A percentile compares a stretch with the other conserved stretches of the same genome.
Conservation (phyloP, 768 basidiomycete genomes). For the Termitomyces sp. region DNA sequence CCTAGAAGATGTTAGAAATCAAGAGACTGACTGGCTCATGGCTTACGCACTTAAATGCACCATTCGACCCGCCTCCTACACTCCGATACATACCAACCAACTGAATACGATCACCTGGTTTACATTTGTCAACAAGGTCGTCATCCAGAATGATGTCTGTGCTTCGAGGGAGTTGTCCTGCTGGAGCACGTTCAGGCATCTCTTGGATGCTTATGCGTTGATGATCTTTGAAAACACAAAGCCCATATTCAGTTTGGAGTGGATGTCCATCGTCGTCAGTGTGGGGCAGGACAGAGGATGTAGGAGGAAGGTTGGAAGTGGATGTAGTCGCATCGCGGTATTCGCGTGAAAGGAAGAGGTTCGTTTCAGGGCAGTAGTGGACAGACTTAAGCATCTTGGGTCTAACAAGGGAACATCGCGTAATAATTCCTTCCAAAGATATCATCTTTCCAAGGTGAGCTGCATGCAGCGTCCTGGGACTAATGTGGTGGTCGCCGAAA, state of each 20-base stretch:
- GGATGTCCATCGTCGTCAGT: slow-evolving; percentile 86
- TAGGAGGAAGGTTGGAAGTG: slow-evolving; percentile 81
- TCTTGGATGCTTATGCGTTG: slow-evolving; percentile 98
- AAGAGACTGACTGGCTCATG: slow-evolving; percentile 8
- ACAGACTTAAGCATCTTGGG: slow-evolving; percentile 98
- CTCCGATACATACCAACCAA: slow-evolving; percentile 94
- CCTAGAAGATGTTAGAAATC: slow-evolving; percentile 34
- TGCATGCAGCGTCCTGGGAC: slow-evolving; percentile 85
- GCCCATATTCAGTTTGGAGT: slow-evolving; percentile 88
- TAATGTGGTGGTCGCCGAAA: slow-evolving; percentile 98
- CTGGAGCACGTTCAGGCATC: slow-evolving; percentile 98
- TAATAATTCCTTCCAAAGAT: slow-evolving; percentile 96
- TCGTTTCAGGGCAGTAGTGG: slow-evolving; percentile 90
- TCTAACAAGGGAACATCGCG: slow-evolving; percentile 94
- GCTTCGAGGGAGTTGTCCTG: slow-evolving; percentile 93
- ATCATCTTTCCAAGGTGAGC: slow-evolving; percentile 94
- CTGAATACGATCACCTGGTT: slow-evolving; percentile 97
- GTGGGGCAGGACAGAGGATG: slow-evolving; percentile 82
- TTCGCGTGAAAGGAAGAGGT: slow-evolving; percentile 76
- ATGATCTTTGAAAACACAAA: slow-evolving; percentile 90
- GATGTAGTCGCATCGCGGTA: slow-evolving; percentile 93
- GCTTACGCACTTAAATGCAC: slow-evolving; percentile 84
- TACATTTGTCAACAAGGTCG: slow-evolving; percentile 95
- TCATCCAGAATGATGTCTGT: slow-evolving; percentile 96
- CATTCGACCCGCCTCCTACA: slow-evolving; percentile 83